phyloP scores from a whole-genome alignment of 805 yeast genomes.

The Priceomyces medius region DNA sequence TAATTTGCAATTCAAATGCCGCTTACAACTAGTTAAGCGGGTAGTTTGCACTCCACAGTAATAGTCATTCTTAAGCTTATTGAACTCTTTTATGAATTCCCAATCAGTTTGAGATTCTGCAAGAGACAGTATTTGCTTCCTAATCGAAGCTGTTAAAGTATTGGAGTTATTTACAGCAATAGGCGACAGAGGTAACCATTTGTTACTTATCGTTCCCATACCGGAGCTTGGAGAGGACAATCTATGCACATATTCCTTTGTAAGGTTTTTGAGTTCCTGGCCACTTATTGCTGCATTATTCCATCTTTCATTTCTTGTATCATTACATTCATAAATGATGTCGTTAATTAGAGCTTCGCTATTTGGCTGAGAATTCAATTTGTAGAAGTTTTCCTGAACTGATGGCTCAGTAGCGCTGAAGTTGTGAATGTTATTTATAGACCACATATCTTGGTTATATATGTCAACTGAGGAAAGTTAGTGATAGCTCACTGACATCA shows the following conservation, averaged over 20 bases:
- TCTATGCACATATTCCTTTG: too few species aligned
- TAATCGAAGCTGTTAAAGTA: background rate
- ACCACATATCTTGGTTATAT: background rate
- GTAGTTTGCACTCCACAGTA: slow-evolving; percentile 13
- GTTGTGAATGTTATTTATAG: background rate
- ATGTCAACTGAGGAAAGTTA: background rate
- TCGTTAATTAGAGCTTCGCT: background rate
- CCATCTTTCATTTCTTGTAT: background rate
- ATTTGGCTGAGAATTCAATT: slow-evolving; percentile 2
- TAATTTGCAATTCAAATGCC: slow-evolving; percentile 8
- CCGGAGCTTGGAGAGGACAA: background rate
- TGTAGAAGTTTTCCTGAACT: background rate
- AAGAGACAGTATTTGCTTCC: background rate
- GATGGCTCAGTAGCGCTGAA: background rate
- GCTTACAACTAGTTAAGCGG: slow-evolving; percentile 6
- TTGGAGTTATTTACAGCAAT: background rate
- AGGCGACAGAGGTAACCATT: background rate
- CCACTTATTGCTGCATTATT: background rate
- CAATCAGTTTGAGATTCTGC: background rate
- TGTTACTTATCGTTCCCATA: background rate
- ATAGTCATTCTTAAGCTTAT: slow-evolving; percentile 10
- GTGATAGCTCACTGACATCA: background rate
- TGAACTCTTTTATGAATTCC: slow-evolving; percentile 1
- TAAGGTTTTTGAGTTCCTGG: background rate
- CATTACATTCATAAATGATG: background rate